Percentiles rank a stretch among this genome's conserved stretches.
These are phyloP conservation scores for Cryphonectria japonica DNA, from an alignment of 2,329 filamentous ascomycete species.

Conservation along the genomic window DNA sequence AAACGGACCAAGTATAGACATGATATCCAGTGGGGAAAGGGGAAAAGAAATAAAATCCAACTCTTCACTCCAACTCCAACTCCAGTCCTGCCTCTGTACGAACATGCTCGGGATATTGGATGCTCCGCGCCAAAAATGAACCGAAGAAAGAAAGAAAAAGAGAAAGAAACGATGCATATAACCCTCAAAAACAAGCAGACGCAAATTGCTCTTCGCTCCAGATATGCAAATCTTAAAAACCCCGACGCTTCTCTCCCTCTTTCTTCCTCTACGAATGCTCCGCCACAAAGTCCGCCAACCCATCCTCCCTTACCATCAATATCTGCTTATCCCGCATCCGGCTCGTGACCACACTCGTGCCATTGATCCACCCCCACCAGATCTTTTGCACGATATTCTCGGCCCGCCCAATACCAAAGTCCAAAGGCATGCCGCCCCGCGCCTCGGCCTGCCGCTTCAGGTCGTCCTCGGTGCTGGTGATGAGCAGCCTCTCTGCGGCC, in stretches of 20 bases:
- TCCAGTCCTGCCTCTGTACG: not conserved
- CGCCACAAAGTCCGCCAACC: slow-evolving; percentile 42
- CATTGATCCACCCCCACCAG: slow-evolving; percentile 51
- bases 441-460: slow-evolving; percentile 26
- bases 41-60: not conserved
- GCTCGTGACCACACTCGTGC: slow-evolving; percentile 44
- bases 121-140: not conserved
- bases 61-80: slow-evolving; percentile 1
- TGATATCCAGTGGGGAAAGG: slow-evolving; percentile 10
- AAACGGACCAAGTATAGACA: not conserved
- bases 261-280: slow-evolving; percentile 24
- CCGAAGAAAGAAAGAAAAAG: not conserved
- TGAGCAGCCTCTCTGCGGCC: slow-evolving; percentile 40
- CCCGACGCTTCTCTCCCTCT: not conserved
- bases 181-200: not conserved
- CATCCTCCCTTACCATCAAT: slow-evolving; percentile 47
- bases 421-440: slow-evolving; percentile 15
- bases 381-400: slow-evolving; percentile 52
- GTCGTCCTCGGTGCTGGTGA: slow-evolving; percentile 48
- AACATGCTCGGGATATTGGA: not conserved
- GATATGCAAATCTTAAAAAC: not conserved
- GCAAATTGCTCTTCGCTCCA: not conserved
- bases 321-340: slow-evolving; percentile 49
- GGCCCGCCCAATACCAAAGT: slow-evolving; percentile 1
- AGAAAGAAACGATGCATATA: not conserved